phyloP scores from a whole-genome alignment of 2,329 filamentous ascomycete genomes.

The Talaromyces verruculosus region DNA sequence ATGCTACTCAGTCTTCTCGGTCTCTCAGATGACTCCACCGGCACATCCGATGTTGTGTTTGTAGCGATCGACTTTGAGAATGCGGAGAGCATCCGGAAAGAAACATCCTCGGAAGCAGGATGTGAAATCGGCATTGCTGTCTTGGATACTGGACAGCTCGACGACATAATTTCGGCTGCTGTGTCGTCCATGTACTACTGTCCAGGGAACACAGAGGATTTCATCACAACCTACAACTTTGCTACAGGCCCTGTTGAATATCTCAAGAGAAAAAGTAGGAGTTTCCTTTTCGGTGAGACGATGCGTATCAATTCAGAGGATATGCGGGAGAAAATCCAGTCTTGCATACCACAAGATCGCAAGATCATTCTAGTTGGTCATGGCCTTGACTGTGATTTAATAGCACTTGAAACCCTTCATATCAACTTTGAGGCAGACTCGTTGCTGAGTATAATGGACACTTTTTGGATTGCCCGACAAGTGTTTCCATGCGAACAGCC shows the following conservation, averaged over 20 bases:
- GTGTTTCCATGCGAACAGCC: neutral
- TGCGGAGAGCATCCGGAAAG: neutral
- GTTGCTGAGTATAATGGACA: neutral
- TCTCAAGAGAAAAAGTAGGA: neutral
- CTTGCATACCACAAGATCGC: neutral
- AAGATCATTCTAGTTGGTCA: neutral
- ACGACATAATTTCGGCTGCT: neutral
- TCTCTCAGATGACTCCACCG: neutral
- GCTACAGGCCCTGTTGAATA: neutral
- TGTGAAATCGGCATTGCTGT: neutral
- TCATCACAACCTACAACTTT: neutral
- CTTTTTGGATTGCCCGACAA: neutral
- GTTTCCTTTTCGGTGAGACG: neutral
- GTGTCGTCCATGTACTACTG: neutral
- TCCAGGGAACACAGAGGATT: neutral
- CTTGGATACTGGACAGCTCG: neutral
- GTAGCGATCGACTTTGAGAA: constrained; percentile 1
- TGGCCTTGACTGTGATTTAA: neutral
- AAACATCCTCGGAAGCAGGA: neutral
- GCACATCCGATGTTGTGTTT: neutral
- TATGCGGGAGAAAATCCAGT: neutral
- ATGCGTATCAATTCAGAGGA: neutral
- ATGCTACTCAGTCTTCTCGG: neutral
- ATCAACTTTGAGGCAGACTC: neutral
- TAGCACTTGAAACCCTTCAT: neutral